Conservation (phyloP, 1,284 basidiomycete species). For the Heimioporus retisporus region DNA sequence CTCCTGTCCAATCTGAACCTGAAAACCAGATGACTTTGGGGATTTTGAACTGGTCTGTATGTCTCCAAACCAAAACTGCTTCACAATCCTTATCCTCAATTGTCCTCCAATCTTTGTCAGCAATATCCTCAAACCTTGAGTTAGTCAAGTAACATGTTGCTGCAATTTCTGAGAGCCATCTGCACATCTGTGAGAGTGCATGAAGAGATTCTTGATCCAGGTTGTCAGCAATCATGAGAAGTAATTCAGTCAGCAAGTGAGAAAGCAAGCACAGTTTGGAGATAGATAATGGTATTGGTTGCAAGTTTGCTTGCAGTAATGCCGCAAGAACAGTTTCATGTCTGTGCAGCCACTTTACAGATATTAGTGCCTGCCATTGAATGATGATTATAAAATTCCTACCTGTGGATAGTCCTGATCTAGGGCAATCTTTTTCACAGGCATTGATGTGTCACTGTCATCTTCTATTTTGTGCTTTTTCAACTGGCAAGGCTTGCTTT, state of each 20-base stretch:
- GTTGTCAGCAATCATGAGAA: neutral
- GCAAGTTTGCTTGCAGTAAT: neutral
- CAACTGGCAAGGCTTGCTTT: neutral
- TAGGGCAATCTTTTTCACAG: neutral
- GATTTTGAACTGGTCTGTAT: conserved; percentile 3
- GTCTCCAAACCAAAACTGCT: conserved; percentile 17
- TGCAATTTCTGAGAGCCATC: conserved; percentile 2
- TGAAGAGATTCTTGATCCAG: conserved; percentile 12
- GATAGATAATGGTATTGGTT: neutral
- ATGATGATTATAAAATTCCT: too few species aligned
- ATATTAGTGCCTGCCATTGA: too few species aligned
- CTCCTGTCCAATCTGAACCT: neutral
- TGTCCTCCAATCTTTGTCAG: neutral
- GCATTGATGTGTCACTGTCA: neutral
- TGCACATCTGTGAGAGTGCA: conserved; percentile 11
- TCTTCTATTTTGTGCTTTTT: neutral
- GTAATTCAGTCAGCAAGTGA: conserved; percentile 4
- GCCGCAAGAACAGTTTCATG: neutral
- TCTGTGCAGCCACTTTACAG: neutral
- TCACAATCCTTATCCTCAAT: conserved; percentile 10
- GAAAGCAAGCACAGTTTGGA: neutral
- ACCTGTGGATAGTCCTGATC: neutral
- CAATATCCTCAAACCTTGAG: conserved; percentile 1
- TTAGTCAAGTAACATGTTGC: conserved; percentile 1
- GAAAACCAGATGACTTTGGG: conserved; percentile 7